Conservation (phyloP, 23 red algal genomes). For the Gracilaria domingensis region DNA sequence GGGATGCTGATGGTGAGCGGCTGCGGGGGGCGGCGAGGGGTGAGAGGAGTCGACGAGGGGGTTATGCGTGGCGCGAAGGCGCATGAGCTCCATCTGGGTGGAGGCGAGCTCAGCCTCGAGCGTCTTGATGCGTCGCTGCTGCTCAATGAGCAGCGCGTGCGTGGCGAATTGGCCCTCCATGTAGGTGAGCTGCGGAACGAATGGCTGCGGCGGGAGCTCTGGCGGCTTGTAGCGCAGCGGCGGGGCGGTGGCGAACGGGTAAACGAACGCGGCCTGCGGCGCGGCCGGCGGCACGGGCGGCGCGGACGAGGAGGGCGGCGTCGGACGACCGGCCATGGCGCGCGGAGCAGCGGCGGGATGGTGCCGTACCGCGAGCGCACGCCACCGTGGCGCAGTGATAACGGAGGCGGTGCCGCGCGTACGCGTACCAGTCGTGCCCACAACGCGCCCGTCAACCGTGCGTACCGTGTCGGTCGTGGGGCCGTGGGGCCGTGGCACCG, state of each 20-base stretch:
- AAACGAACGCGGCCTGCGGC: slow-evolving; percentile 26
- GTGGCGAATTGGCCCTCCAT: slow-evolving; percentile 74
- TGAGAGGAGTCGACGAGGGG: slow-evolving; percentile 17
- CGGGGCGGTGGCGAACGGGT: slow-evolving; percentile 6
- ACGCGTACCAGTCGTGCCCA: not conserved
- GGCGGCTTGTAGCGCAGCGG: slow-evolving; percentile 20
- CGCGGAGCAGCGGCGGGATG: slow-evolving; percentile 17
- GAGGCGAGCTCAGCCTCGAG: slow-evolving; percentile 75
- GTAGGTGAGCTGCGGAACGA: slow-evolving; percentile 58
- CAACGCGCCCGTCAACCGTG: slow-evolving; percentile 18
- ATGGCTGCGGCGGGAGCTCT: slow-evolving; percentile 20
- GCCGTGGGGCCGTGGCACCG: no score
- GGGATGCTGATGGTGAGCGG: slow-evolving; percentile 23
- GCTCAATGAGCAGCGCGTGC: slow-evolving; percentile 69
- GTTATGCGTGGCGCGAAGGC: slow-evolving; percentile 48
- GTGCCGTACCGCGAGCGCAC: not conserved
- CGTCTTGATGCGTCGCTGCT: slow-evolving; percentile 61
- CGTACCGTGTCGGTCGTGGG: no score
- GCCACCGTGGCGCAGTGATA: slow-evolving; percentile 19
- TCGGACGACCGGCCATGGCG: slow-evolving; percentile 40
- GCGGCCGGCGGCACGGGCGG: slow-evolving; percentile 27
- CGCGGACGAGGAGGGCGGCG: slow-evolving; percentile 28
- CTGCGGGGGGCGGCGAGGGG: not conserved
- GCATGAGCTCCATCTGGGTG: slow-evolving; percentile 69
- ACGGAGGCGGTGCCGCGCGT: slow-evolving; percentile 20